Conservation (phyloP, 2,329 filamentous ascomycete species). For the Ceratocystiopsis minuta region DNA sequence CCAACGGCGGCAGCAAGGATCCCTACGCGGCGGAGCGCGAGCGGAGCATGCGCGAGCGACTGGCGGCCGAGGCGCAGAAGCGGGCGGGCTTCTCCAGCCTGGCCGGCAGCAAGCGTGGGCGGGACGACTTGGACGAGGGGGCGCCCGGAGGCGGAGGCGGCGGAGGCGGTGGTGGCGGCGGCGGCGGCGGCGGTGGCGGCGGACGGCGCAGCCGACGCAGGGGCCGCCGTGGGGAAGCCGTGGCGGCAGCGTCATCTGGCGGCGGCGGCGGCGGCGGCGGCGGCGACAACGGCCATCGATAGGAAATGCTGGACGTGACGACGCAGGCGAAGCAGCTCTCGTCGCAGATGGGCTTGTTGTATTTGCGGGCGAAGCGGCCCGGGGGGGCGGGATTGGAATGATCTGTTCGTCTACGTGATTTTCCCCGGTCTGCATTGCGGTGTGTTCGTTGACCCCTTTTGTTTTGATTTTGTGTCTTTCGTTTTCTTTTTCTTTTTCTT, state of each 20-base stretch:
- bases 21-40: constrained; percentile 55
- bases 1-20: constrained; percentile 21
- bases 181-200: constrained; percentile 1
- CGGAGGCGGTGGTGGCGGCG: constrained; percentile 26
- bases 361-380: too few species aligned
- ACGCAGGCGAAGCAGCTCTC: too few species aligned
- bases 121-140: constrained; percentile 29
- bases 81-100: constrained; percentile 33
- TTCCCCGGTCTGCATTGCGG: too few species aligned
- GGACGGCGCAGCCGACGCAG: constrained; percentile 24
- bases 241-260: constrained; percentile 16
- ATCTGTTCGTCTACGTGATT: too few species aligned
- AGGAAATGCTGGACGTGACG: constrained; percentile 33
- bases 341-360: too few species aligned
- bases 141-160: constrained; percentile 20
- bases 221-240: constrained; percentile 29
- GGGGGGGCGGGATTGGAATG: too few species aligned
- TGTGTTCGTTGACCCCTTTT: not conserved
- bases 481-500: not conserved
- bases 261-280: constrained; percentile 30
- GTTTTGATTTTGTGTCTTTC: not conserved
- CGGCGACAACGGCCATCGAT: constrained; percentile 32
- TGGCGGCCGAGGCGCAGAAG: constrained; percentile 47
- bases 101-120: constrained; percentile 29
- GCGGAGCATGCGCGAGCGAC: constrained; percentile 44